phyloP scores from a whole-genome alignment of 345 rosid genomes.

The Euphorbia lathyris region DNA sequence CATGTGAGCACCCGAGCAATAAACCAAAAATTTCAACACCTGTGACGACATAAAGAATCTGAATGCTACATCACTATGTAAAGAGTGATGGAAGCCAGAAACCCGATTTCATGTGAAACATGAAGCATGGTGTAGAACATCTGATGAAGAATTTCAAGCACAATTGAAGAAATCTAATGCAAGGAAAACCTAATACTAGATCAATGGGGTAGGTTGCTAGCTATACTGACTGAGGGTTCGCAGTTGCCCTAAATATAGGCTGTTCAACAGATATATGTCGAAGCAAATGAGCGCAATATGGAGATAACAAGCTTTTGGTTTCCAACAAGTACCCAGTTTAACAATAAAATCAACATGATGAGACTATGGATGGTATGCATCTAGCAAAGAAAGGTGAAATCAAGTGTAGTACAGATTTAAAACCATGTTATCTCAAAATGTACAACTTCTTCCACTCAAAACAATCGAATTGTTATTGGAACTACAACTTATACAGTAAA shows the following conservation, averaged over 20 bases:
- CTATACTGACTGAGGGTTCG: background rate
- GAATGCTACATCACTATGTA: background rate
- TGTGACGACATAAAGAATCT: background rate
- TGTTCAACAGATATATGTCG: background rate
- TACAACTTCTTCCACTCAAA: background rate
- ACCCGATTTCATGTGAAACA: background rate
- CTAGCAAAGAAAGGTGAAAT: background rate
- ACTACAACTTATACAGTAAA: background rate
- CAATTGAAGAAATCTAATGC: background rate
- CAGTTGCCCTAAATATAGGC: background rate
- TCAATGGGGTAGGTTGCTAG: background rate
- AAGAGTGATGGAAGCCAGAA: background rate
- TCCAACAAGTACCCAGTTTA: background rate
- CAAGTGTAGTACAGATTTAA: background rate
- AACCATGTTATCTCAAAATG: background rate
- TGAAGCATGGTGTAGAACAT: background rate
- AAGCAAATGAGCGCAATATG: background rate
- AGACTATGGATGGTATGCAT: background rate
- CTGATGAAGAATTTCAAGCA: background rate
- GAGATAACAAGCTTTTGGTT: background rate
- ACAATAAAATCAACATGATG: too few species aligned
- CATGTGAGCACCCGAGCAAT: background rate
- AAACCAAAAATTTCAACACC: background rate
- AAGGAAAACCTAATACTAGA: background rate
- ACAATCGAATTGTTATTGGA: background rate